Conservation (phyloP, 2,329 filamentous ascomycete genomes). For the Exophiala aquamarina region DNA sequence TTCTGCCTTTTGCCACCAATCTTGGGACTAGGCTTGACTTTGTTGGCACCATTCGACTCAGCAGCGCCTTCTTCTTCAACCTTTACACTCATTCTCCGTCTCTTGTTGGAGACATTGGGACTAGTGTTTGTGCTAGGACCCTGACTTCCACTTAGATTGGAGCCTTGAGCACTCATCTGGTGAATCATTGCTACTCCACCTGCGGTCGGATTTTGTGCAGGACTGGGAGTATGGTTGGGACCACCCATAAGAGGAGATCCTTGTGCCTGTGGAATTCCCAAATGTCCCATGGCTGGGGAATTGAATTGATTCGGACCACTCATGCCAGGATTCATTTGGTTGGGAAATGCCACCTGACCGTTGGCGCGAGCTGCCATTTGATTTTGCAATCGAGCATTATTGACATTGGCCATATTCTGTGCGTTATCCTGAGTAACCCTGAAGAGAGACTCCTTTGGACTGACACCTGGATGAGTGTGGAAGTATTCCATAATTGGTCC, state of each 20-base stretch:
- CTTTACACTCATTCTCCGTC: slow-evolving; percentile 61
- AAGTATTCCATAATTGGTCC: slow-evolving; percentile 59
- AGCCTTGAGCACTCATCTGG: slow-evolving; percentile 57
- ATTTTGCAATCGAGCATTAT: slow-evolving; percentile 24
- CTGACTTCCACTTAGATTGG: slow-evolving; percentile 50
- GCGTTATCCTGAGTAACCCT: slow-evolving; percentile 47
- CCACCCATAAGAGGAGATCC: slow-evolving; percentile 55
- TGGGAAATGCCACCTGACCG: slow-evolving; percentile 30
- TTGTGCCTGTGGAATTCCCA: slow-evolving; percentile 48
- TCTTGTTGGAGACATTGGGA: slow-evolving; percentile 59
- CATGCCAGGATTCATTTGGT: slow-evolving; percentile 42
- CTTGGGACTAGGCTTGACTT: slow-evolving; percentile 49
- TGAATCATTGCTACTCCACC: slow-evolving; percentile 54
- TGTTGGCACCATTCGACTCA: slow-evolving; percentile 39
- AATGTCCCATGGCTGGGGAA: slow-evolving; percentile 58
- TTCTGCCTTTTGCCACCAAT: slow-evolving; percentile 49
- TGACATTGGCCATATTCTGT: slow-evolving; percentile 31
- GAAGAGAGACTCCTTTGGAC: slow-evolving; percentile 56
- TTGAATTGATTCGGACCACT: slow-evolving; percentile 54
- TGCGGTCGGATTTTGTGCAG: slow-evolving; percentile 46
- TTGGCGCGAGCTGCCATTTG: slow-evolving; percentile 26
- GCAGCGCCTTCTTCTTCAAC: slow-evolving; percentile 54
- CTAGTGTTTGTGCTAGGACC: slow-evolving; percentile 62
- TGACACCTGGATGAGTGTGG: slow-evolving; percentile 52
- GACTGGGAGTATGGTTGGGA: slow-evolving; percentile 47